Base-by-base conservation (phyloP, 2,329 filamentous ascomycete genomes). In the Camillea tinctor region DNA sequence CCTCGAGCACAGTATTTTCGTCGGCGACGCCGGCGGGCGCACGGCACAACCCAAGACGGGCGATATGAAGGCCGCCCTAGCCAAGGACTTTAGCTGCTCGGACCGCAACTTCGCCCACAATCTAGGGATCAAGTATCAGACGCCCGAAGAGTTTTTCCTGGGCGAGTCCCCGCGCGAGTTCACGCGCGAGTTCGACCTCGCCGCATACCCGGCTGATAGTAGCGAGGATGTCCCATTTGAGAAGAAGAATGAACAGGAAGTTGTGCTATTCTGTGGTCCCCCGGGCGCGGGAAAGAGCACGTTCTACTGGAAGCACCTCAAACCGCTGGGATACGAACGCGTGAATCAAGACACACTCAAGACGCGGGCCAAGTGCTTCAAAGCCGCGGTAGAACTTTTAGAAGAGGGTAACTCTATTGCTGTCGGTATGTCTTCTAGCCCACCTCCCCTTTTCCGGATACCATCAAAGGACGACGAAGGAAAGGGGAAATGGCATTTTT, bases 301-400 rank as follows among this genome's bases (percentile, higher is more conserved):
- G 0, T 97, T 95, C 70, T 97, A 89, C 76, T 92, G 89, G 86
- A 87, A 84, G 63, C 79, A 90, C 64, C 79, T 98, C 40, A 82
- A 93, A 72, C 90, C 90, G 22, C 76, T 95, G 24, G 90, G 88
- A 3, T 98, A 96, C 72, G 84, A 87, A 71, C 85, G 95, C 53
- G 85, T 97, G 26, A 99, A 98, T 69, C 95, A 98, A 77, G 95
- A 98, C 74, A 85, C 83, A 1, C 81, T 97, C 52, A 97, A 96
- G 75, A 89, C 85, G 64, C 79, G 83, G 61, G 83, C 87, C 53
- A 89, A 85, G 67, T 90, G 88, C 73, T 76, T 97, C 61, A 91
- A 92, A 74, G 85, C 84, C 22, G 92, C 93, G 15, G 81, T 79
- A 54, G 84, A 90, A 52, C 76, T 84, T 52, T 79, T 98, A 50